Base-by-base conservation (phyloP, 192 early-diverging fungal species). In the Coemansia sp. region DNA sequence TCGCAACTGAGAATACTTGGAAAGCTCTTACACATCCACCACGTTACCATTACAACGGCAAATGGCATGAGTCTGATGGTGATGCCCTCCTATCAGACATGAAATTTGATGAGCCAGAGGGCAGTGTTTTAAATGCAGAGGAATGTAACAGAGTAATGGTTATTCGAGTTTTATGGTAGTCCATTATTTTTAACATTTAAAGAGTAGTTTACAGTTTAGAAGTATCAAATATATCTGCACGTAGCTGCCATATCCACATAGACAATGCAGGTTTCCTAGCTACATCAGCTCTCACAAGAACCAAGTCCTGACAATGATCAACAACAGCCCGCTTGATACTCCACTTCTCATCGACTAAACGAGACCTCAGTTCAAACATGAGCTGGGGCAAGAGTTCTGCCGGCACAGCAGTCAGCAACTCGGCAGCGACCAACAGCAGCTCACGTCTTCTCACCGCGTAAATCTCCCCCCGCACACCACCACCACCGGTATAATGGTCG, bases 231-330 rank as follows among this genome's bases (percentile, higher is more conserved):
- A 69, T 12, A n/a, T 68, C 70, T 0, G 55, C 15, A 15, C 71
- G 60, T 41, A 82, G 44, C 41, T 69, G 71, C 80, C 75, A 77
- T 2, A 58, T 53, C 80, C 80, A 82, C 12, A 44, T 24, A 3
- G 80, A 47, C 39, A 82, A 39, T 11, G 71, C 68, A 13, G 74
- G 71, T 39, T 77, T 76, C 3, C 80, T 61, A 5, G 69, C 58
- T 3, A 77, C 15, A 15, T 82, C 80, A 1, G 68, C 68, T 5
- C 58, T 58, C 0, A 18, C 65, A 15, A 82, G 38, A 0, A 77
- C 66, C 0, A 70, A 31, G 0, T 69, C 34, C 66, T 77, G 71
- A 31, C 73, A 18, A 3, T 65, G 57, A 9, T 70, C 65, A 0
- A 55, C 66, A 9, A 69, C n/a, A 1, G 66, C 31, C 10, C 3